phyloP scores from a whole-genome alignment of 2,329 filamentous ascomycete genomes.

The Hirsutella thompsonii region DNA sequence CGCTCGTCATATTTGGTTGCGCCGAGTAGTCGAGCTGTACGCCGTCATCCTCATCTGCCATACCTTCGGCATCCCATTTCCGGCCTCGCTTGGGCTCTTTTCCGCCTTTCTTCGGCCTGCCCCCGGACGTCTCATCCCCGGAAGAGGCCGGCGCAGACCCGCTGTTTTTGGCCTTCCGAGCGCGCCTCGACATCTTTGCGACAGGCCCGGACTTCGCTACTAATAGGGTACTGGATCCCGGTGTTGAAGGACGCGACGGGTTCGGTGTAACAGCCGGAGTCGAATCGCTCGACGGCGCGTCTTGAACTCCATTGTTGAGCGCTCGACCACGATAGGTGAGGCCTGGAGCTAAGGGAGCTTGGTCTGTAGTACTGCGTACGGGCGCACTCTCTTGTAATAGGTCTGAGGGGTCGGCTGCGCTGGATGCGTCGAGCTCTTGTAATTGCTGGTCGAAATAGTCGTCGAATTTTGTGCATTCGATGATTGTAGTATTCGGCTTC shows the following conservation, averaged over 20 bases:
- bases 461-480: slow-evolving; percentile 73
- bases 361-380: slow-evolving; percentile 14
- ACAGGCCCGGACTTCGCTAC: slow-evolving; percentile 64
- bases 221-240: slow-evolving; percentile 48
- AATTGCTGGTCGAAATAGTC: slow-evolving; percentile 92
- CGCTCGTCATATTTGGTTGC: slow-evolving; percentile 36
- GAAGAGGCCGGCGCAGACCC: slow-evolving; percentile 59
- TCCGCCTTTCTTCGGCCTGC: slow-evolving; percentile 36
- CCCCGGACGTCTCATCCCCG: slow-evolving; percentile 61
- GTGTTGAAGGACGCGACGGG: slow-evolving; percentile 68
- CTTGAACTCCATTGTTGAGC: slow-evolving; percentile 20
- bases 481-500: slow-evolving; percentile 62
- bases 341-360: slow-evolving; percentile 19
- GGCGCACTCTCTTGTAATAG: slow-evolving; percentile 18
- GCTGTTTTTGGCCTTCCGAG: slow-evolving; percentile 56
- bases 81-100: slow-evolving; percentile 77
- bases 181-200: slow-evolving; percentile 66
- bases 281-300: slow-evolving; percentile 46
- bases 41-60: slow-evolving; percentile 66
- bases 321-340: slow-evolving; percentile 26
- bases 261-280: slow-evolving; percentile 60
- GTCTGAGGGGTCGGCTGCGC: slow-evolving; percentile 14
- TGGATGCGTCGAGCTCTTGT: slow-evolving; percentile 58
- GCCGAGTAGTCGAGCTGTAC: slow-evolving; percentile 84
- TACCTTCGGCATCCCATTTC: slow-evolving; percentile 84